Evolutionary conservation across 2,329 filamentous ascomycete genomes (phyloP).

Genomic region (Tolypocladium guangdongense): DNA sequence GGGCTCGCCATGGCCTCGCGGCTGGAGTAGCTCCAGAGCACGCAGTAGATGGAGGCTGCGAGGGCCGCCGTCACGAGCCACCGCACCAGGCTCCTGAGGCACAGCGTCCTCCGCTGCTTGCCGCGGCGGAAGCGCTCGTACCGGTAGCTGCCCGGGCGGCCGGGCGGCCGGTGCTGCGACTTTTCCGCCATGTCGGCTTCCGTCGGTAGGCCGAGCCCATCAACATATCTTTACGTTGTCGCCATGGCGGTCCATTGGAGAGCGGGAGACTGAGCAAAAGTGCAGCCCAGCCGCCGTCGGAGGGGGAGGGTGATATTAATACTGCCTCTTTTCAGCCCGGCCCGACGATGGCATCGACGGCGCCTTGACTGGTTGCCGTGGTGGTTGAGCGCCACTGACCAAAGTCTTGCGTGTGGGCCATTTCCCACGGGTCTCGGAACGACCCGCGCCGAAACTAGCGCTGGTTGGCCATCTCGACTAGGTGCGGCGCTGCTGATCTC

Average conservation of each 20-base stretch:
- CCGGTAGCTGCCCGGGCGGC: constrained; percentile 6
- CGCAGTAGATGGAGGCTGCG: constrained; percentile 15
- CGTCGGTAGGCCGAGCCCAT: background rate
- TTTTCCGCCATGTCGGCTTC: background rate
- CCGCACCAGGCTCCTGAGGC: constrained; percentile 7
- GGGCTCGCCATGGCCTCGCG: constrained; percentile 17
- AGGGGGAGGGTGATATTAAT: too few relatives aligned
- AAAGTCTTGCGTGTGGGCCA: too few relatives aligned
- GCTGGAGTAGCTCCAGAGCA: constrained; percentile 16
- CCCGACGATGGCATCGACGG: too few relatives aligned
- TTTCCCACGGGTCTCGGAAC: too few relatives aligned
- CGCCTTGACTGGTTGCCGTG: too few relatives aligned
- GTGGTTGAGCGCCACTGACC: too few relatives aligned
- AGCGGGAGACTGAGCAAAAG: too few relatives aligned
- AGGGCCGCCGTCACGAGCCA: constrained; percentile 19
- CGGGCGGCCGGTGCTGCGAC: background rate
- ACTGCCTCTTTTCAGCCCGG: too few relatives aligned
- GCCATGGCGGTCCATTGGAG: background rate
- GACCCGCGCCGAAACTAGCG: too few relatives aligned
- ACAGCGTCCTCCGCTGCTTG: constrained; percentile 9
- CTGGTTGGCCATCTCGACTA: too few relatives aligned
- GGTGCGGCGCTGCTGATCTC: too few relatives aligned
- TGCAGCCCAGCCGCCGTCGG: too few relatives aligned
- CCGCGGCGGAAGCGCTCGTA: constrained; percentile 10
- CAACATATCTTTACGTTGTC: background rate